Evolutionary conservation across 345 rosid genomes (phyloP).

Genomic region (Gossypium herbaceum): DNA sequence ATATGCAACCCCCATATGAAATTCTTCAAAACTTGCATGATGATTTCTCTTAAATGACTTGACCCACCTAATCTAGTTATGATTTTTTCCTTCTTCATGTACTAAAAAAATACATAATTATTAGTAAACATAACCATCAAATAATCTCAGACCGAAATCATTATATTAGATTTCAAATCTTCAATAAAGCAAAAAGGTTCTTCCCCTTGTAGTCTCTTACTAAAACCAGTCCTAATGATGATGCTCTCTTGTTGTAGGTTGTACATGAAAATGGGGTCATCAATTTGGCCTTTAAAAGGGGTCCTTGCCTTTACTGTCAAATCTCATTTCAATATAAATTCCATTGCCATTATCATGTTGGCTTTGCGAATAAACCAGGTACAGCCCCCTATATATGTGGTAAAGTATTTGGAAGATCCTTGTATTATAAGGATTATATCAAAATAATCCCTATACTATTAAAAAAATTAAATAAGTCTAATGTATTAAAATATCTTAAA

Average conservation of each 20-base stretch:
- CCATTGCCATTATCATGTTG: conserved; percentile 32
- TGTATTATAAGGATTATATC: too few relatives aligned
- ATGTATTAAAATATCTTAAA: too few relatives aligned
- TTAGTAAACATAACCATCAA: too few relatives aligned
- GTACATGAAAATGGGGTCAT: conserved; percentile 30
- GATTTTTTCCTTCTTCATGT: too few relatives aligned
- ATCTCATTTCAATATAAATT: conserved; percentile 37
- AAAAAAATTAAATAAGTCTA: too few relatives aligned
- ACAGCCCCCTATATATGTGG: background rate
- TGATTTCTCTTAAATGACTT: too few relatives aligned
- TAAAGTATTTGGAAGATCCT: too few relatives aligned
- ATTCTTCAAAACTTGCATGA: too few relatives aligned
- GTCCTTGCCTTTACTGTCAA: conserved; percentile 35
- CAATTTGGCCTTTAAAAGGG: conserved; percentile 32
- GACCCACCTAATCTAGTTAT: accelerated
- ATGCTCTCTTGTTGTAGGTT: conserved; percentile 17
- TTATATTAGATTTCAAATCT: conserved; percentile 13
- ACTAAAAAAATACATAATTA: too few relatives aligned
- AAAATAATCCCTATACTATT: accelerated
- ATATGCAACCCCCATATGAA: too few relatives aligned
- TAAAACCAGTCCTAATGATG: conserved; percentile 26
- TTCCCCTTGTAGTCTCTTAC: conserved; percentile 16
- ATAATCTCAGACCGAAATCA: too few relatives aligned
- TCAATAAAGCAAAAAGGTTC: conserved; percentile 21
- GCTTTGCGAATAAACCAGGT: conserved; percentile 16